Evolutionary conservation across 1,284 basidiomycete genomes (phyloP).

Genomic region (Erythrobasidium hasegawianum): DNA sequence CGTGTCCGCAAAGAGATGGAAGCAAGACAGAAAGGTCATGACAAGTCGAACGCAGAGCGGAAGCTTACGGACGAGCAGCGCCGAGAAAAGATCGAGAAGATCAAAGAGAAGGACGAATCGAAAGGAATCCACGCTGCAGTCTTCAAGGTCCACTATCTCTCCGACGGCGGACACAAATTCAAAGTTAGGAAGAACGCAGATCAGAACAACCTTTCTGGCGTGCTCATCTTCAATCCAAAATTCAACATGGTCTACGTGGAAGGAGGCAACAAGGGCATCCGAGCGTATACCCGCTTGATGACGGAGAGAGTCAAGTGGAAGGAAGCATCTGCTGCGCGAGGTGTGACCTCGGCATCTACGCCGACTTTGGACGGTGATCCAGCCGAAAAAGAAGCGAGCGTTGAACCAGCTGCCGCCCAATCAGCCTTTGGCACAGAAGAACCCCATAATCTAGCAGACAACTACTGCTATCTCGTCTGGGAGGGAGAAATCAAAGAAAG

Average conservation of each 20-base stretch:
- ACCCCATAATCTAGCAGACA: conserved; percentile 65
- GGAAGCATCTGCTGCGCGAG: conserved; percentile 75
- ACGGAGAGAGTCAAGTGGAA: conserved; percentile 88
- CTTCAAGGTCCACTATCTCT: conserved; percentile 73
- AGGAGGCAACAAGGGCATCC: conserved; percentile 78
- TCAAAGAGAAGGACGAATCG: conserved; percentile 79
- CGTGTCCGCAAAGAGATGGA: conserved; percentile 89
- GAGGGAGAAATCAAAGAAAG: conserved; percentile 83
- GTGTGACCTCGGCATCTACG: conserved; percentile 43
- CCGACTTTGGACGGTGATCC: conserved; percentile 50
- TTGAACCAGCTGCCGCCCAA: conserved; percentile 30
- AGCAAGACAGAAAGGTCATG: conserved; percentile 79
- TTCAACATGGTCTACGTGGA: conserved; percentile 93
- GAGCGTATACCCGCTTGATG: conserved; percentile 86
- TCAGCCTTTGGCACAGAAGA: conserved; percentile 37
- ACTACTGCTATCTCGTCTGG: conserved; percentile 87
- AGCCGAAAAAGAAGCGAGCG: conserved; percentile 28
- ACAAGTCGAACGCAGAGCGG: conserved; percentile 83
- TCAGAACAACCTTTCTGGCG: conserved; percentile 78
- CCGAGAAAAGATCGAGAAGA: conserved; percentile 75
- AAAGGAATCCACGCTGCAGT: conserved; percentile 73
- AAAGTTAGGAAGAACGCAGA: conserved; percentile 96
- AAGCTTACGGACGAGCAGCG: conserved; percentile 88
- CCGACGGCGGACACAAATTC: conserved; percentile 90
- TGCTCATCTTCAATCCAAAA: conserved; percentile 80